phyloP scores from a whole-genome alignment of 371 early-diverging fungal species.

The Rhizopus sp. region DNA sequence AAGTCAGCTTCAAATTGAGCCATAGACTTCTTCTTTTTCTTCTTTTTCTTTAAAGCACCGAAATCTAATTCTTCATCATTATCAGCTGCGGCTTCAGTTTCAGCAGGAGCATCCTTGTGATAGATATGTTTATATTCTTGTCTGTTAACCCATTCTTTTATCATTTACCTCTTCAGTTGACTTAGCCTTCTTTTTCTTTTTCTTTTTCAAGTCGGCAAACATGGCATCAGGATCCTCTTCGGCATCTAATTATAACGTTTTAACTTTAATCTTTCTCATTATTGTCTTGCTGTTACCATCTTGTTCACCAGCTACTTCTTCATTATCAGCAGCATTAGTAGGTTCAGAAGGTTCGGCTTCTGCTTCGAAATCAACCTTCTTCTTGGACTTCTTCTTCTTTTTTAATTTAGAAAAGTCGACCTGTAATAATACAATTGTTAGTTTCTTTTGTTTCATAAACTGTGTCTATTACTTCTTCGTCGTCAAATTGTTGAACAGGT shows the following conservation, averaged over 20 bases:
- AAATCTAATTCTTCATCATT: conserved; percentile 73
- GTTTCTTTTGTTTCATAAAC: background rate
- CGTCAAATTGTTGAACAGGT: conserved; percentile 44
- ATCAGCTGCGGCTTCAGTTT: conserved; percentile 45
- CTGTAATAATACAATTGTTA: conserved; percentile 19
- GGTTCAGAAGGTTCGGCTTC: conserved; percentile 21
- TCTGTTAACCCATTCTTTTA: conserved; percentile 1
- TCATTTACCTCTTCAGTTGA: conserved; percentile 43
- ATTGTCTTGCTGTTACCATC: conserved; percentile 20
- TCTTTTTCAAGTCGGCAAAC: conserved; percentile 88
- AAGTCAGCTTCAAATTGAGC: conserved; percentile 85
- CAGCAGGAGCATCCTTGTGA: conserved; percentile 50
- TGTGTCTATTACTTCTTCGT: conserved; percentile 38
- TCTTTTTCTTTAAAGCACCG: conserved; percentile 84
- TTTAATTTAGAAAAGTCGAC: conserved; percentile 56
- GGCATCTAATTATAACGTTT: conserved; percentile 16
- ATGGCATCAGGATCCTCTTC: conserved; percentile 72
- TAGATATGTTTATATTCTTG: background rate
- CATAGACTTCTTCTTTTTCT: conserved; percentile 93
- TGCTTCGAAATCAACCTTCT: conserved; percentile 54
- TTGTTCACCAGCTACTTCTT: conserved; percentile 21
- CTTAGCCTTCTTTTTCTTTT: conserved; percentile 89
- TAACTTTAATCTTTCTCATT: background rate
- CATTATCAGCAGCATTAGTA: conserved; percentile 15
- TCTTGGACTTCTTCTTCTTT: conserved; percentile 61